Evolutionary conservation across 2,329 filamentous ascomycete genomes (phyloP).

Genomic region (Venturia aucupariae): DNA sequence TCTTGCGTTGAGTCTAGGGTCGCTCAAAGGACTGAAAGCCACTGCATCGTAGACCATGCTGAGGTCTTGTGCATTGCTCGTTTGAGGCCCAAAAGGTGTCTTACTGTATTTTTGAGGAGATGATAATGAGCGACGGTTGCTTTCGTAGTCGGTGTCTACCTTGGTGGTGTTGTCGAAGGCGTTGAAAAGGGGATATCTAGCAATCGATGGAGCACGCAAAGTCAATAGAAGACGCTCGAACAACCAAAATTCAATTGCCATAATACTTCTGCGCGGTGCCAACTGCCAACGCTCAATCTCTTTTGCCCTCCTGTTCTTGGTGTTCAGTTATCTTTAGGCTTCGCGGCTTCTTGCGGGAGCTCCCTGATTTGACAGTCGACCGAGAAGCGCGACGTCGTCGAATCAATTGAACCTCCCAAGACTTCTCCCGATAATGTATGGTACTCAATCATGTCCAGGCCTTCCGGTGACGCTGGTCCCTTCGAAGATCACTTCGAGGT

Average conservation of each 20-base stretch:
- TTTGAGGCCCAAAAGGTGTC: neutral
- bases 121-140: neutral
- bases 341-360: neutral
- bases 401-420: neutral
- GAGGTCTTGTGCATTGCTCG: neutral
- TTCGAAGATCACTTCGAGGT: constrained; percentile 1
- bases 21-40: constrained; percentile 77
- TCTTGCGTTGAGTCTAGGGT: constrained; percentile 84
- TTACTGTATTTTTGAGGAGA: no score
- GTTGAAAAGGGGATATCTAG: neutral
- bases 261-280: neutral
- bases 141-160: neutral
- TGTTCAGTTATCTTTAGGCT: no score
- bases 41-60: constrained; percentile 5
- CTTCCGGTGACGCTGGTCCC: neutral
- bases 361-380: neutral
- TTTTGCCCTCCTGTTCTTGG: no score
- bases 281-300: no score
- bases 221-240: neutral
- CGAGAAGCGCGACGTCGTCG: neutral
- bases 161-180: neutral
- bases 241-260: neutral
- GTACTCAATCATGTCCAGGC: constrained; percentile 1
- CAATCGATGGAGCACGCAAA: neutral
- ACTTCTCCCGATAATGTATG: neutral